phyloP scores from a whole-genome alignment of 2,329 filamentous ascomycete species.

The Pseudogymnoascus sp. region DNA sequence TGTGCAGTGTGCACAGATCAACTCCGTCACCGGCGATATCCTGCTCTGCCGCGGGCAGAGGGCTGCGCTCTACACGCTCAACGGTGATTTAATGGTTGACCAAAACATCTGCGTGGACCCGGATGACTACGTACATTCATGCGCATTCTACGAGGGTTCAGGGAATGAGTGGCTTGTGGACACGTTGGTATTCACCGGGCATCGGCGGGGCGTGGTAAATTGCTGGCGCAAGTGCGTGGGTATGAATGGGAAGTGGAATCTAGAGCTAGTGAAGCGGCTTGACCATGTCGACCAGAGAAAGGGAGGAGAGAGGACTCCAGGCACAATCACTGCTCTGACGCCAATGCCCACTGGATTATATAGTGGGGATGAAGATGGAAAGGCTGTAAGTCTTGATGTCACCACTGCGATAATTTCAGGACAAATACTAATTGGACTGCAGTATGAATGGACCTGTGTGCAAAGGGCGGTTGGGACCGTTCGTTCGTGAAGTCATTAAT shows the following conservation, averaged over 20 bases:
- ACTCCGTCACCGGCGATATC: slow-evolving; percentile 86
- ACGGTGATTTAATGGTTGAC: slow-evolving; percentile 74
- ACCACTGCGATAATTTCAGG: not conserved
- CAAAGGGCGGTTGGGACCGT: not conserved
- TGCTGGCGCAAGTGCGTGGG: slow-evolving; percentile 56
- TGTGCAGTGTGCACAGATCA: slow-evolving; percentile 73
- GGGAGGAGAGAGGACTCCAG: slow-evolving; percentile 51
- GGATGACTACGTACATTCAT: slow-evolving; percentile 73
- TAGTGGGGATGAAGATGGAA: slow-evolving; percentile 87
- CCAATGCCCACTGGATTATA: slow-evolving; percentile 80
- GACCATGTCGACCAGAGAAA: slow-evolving; percentile 70
- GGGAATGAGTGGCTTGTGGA: slow-evolving; percentile 89
- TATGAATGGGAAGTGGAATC: slow-evolving; percentile 58
- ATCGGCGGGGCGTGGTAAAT: slow-evolving; percentile 76
- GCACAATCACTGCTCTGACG: slow-evolving; percentile 77
- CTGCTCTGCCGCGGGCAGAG: slow-evolving; percentile 72
- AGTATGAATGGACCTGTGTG: slow-evolving; percentile 53
- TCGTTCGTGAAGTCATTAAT: not conserved
- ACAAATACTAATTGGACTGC: slow-evolving; percentile 12
- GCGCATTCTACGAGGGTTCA: slow-evolving; percentile 89
- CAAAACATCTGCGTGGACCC: slow-evolving; percentile 67
- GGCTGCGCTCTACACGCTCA: slow-evolving; percentile 76
- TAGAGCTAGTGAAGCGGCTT: slow-evolving; percentile 73
- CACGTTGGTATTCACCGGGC: slow-evolving; percentile 81
- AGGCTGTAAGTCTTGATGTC: slow-evolving; percentile 59